A percentile compares a stretch with the other conserved stretches of the same genome.
phyloP scores from a whole-genome alignment of 805 yeast species.

The Yarrowia divulgata region DNA sequence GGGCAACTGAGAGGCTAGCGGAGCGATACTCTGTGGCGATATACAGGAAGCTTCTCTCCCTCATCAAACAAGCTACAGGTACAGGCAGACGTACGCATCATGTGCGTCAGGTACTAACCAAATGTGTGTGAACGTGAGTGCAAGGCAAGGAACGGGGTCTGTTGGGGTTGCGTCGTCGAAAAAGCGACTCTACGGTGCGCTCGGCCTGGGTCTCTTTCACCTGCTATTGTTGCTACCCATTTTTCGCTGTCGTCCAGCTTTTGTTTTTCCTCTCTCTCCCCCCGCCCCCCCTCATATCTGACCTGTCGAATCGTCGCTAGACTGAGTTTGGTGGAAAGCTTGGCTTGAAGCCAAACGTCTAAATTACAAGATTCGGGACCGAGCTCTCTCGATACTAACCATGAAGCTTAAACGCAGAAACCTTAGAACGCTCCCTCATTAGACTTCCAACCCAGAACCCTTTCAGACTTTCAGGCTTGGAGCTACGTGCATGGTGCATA shows the following conservation, averaged over 20 bases:
- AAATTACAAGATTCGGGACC: conserved; percentile 5
- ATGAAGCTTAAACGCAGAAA: background rate
- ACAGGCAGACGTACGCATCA: background rate
- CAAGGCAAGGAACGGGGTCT: too few relatives aligned
- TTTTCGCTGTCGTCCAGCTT: too few relatives aligned
- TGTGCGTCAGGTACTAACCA: conserved; percentile 9
- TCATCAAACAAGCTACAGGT: background rate
- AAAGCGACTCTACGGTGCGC: too few relatives aligned
- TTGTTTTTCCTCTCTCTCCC: background rate
- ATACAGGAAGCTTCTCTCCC: too few relatives aligned
- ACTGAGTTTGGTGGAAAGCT: background rate
- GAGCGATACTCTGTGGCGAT: too few relatives aligned
- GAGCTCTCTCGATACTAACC: conserved; percentile 5
- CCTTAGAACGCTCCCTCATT: background rate
- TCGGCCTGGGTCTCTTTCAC: too few relatives aligned
- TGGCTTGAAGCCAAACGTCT: conserved; percentile 19
- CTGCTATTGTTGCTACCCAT: too few relatives aligned
- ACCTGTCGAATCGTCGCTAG: conserved; percentile 4
- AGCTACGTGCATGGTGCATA: conserved; percentile 37
- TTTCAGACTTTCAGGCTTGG: conserved; percentile 30
- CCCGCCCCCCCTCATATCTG: background rate
- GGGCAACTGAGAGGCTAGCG: too few relatives aligned
- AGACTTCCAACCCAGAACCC: conserved; percentile 24
- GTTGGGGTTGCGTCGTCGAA: too few relatives aligned
- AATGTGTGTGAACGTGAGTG: background rate